A percentile compares a stretch with the other conserved stretches of the same genome.
phyloP scores from a whole-genome alignment of 139 green algal species.

The Closterium sp. region DNA sequence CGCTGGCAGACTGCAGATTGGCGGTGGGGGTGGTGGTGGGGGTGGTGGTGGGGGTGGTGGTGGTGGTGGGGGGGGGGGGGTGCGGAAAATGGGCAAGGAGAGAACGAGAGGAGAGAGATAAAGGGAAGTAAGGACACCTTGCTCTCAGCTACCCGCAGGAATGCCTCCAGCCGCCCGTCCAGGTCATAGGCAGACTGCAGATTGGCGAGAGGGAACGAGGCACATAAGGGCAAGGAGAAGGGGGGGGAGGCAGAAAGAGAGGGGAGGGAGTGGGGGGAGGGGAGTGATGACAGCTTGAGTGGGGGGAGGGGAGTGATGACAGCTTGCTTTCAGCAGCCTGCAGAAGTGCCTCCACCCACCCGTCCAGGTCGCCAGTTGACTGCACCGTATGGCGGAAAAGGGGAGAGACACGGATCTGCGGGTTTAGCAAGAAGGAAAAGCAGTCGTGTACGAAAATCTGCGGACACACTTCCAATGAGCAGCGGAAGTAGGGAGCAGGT shows the following conservation, averaged over 20 bases:
- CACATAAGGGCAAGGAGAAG: neutral
- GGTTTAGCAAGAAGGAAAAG: too few relatives aligned
- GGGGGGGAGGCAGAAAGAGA: neutral
- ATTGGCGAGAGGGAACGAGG: neutral
- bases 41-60: too few relatives aligned
- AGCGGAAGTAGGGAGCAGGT: too few relatives aligned
- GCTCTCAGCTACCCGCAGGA: constrained; percentile 6
- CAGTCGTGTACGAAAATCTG: too few relatives aligned
- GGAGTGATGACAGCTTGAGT: neutral
- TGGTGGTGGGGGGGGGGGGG: neutral
- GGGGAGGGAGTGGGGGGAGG: neutral
- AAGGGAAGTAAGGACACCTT: neutral
- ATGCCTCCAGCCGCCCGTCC: constrained; percentile 39
- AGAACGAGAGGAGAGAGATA: neutral
- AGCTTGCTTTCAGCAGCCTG: neutral
- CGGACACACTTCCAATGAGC: too few relatives aligned
- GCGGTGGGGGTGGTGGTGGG: neutral
- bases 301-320: neutral
- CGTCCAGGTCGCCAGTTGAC: constrained; percentile 9
- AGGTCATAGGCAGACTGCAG: constrained; percentile 20
- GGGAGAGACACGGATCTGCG: too few relatives aligned
- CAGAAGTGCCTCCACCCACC: too few relatives aligned
- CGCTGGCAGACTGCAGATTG: neutral
- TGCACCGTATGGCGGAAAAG: too few relatives aligned
- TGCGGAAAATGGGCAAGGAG: neutral